Evolutionary conservation across 352 stramenopile genomes (phyloP).

Genomic region (Phytophthora pinifolia): DNA sequence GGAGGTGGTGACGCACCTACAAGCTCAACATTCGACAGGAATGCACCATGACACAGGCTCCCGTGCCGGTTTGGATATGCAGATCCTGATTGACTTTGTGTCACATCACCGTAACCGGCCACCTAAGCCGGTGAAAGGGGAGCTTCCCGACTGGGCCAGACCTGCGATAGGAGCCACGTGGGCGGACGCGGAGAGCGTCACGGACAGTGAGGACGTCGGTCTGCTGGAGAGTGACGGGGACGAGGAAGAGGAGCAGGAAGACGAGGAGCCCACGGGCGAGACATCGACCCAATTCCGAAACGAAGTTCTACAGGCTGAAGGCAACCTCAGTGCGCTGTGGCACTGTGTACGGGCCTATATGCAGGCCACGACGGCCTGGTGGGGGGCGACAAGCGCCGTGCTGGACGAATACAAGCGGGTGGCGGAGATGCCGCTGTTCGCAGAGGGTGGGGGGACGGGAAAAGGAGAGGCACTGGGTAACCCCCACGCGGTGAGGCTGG

Average conservation of each 20-base stretch:
- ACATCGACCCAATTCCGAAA: constrained; percentile 63
- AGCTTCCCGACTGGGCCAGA: constrained; percentile 61
- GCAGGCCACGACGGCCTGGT: constrained; percentile 70
- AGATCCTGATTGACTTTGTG: constrained; percentile 84
- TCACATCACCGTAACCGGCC: constrained; percentile 65
- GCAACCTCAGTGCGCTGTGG: constrained; percentile 72
- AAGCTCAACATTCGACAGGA: constrained; percentile 46
- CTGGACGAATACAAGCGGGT: constrained; percentile 69
- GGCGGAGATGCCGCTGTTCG: constrained; percentile 52
- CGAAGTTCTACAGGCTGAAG: constrained; percentile 71
- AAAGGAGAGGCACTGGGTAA: constrained; percentile 5
- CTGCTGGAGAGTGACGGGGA: constrained; percentile 35
- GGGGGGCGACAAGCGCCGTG: constrained; percentile 46
- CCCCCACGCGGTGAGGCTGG: constrained; percentile 29
- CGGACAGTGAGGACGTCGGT: constrained; percentile 64
- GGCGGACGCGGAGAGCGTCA: constrained; percentile 57
- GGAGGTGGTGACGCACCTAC: constrained; percentile 50
- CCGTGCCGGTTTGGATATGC: constrained; percentile 71
- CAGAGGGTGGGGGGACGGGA: constrained; percentile 6
- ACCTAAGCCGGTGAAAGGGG: constrained; percentile 40
- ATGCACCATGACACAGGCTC: constrained; percentile 65
- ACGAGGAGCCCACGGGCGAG: constrained; percentile 3
- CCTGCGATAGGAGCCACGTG: constrained; percentile 35
- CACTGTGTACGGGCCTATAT: constrained; percentile 68
- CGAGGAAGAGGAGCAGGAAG: constrained; percentile 16